Percentiles rank a stretch among this genome's conserved stretches.
These are phyloP conservation scores for Flaveria brownii DNA, from an alignment of 129 eudicot genomes.

Conservation along the genomic window DNA sequence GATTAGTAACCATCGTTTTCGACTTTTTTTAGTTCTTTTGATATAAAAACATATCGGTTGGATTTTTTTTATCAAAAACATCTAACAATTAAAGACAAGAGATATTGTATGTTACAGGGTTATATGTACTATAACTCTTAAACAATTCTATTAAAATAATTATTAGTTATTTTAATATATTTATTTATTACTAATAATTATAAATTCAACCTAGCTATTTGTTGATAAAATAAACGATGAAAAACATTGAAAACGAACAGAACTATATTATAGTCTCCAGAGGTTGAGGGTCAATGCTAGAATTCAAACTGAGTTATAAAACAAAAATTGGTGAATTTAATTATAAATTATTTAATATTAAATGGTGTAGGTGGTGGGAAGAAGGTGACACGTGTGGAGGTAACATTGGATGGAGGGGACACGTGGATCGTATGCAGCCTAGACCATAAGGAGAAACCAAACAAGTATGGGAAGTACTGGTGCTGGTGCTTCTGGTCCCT, in stretches of 20 bases:
- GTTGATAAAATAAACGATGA: not conserved
- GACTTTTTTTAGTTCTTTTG: not conserved
- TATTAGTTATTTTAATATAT: not conserved
- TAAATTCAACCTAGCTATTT: not conserved
- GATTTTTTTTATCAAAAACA: not conserved
- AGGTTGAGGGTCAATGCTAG: slow-evolving; percentile 22
- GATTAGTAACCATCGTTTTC: slow-evolving; percentile 8
- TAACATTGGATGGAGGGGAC: slow-evolving; percentile 93
- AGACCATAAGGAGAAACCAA: slow-evolving; percentile 79
- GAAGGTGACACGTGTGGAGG: slow-evolving; percentile 93
- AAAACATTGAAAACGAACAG: not conserved
- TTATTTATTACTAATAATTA: not conserved
- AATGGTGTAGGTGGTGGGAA: slow-evolving; percentile 75
- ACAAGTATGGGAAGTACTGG: slow-evolving; percentile 85
- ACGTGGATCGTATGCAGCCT: slow-evolving; percentile 65
- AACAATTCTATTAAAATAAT: not conserved
- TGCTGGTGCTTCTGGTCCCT: slow-evolving; percentile 99
- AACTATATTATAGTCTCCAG: not conserved
- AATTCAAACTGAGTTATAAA: not conserved
- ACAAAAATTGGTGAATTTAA: not conserved
- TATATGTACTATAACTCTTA: not conserved
- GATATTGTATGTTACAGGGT: not conserved
- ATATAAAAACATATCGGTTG: not conserved
- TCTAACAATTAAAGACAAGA: not conserved
- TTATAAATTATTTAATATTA: not conserved